phyloP scores from a whole-genome alignment of 441 rosid species.

The Gossypium lobatum region DNA sequence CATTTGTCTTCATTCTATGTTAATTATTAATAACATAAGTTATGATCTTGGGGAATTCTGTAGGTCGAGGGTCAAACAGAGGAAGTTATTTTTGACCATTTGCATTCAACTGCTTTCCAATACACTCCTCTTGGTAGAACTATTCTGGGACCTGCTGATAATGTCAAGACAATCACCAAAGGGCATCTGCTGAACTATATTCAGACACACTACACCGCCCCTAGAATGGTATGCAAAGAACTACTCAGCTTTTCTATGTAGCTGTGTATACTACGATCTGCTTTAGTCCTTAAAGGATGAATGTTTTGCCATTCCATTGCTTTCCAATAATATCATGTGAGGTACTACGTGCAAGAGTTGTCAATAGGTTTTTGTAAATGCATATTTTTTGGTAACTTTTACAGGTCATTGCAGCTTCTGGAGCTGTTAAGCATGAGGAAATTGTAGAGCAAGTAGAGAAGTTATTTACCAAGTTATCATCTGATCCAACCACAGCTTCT shows the following conservation, averaged over 20 bases:
- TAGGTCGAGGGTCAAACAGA: slow-evolving; percentile 97
- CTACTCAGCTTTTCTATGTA: slow-evolving; percentile 1
- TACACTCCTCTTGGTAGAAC: slow-evolving; percentile 91
- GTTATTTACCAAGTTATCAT: slow-evolving; percentile 69
- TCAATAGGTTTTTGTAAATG: neutral
- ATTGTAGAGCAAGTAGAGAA: slow-evolving; percentile 83
- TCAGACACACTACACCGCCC: slow-evolving; percentile 92
- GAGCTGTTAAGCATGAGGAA: slow-evolving; percentile 98
- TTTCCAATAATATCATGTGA: neutral
- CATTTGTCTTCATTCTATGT: neutral
- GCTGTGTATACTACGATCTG: neutral
- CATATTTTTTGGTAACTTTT: neutral
- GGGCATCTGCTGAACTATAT: slow-evolving; percentile 78
- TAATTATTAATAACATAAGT: neutral
- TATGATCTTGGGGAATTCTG: slow-evolving; percentile 12
- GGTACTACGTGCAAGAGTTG: neutral
- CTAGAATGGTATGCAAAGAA: slow-evolving; percentile 67
- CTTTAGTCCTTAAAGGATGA: neutral
- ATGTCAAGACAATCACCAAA: slow-evolving; percentile 71
- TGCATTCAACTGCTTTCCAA: slow-evolving; percentile 98
- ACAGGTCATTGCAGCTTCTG: slow-evolving; percentile 91
- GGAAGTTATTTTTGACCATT: slow-evolving; percentile 95
- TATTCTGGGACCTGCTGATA: slow-evolving; percentile 90
- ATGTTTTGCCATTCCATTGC: neutral
- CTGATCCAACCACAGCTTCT: slow-evolving; percentile 76